phyloP scores from a whole-genome alignment of 2,329 filamentous ascomycete species.

The Tolypocladium nubicola region DNA sequence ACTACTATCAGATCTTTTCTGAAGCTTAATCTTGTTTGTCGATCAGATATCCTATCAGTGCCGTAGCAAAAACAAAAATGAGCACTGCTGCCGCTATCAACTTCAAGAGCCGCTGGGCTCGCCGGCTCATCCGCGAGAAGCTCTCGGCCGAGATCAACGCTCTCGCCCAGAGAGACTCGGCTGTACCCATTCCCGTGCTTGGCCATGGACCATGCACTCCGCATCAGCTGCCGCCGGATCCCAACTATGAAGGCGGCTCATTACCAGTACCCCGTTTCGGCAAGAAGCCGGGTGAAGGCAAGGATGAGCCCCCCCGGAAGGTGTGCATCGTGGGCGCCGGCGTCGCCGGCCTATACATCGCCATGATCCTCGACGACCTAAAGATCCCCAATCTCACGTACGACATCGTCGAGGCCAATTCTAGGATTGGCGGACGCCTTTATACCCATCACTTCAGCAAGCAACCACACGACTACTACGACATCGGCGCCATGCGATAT shows the following conservation, averaged over 20 bases:
- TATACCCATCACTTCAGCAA: constrained; percentile 22
- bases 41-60: neutral
- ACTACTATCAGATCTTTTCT: neutral
- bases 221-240: neutral
- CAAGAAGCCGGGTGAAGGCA: neutral
- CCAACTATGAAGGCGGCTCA: neutral
- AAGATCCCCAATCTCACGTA: constrained; percentile 11
- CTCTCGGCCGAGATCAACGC: neutral
- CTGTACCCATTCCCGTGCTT: neutral
- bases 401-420: constrained; percentile 23
- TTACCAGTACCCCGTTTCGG: neutral
- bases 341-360: constrained; percentile 22
- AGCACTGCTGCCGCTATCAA: neutral
- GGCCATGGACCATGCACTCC: neutral
- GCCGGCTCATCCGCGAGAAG: neutral
- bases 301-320: neutral
- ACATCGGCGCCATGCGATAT: constrained; percentile 29
- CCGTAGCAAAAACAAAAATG: neutral
- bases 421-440: constrained; percentile 21
- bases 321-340: constrained; percentile 26
- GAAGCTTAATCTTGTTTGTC: neutral
- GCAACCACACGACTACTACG: constrained; percentile 24
- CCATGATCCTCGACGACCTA: constrained; percentile 19
- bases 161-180: neutral
- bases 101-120: neutral